Evolutionary conservation across 495 filamentous ascomycete species (phyloP), one percentile per base, ranked within the genome.

Genomic region (Aspergillus egyptiacus): DNA sequence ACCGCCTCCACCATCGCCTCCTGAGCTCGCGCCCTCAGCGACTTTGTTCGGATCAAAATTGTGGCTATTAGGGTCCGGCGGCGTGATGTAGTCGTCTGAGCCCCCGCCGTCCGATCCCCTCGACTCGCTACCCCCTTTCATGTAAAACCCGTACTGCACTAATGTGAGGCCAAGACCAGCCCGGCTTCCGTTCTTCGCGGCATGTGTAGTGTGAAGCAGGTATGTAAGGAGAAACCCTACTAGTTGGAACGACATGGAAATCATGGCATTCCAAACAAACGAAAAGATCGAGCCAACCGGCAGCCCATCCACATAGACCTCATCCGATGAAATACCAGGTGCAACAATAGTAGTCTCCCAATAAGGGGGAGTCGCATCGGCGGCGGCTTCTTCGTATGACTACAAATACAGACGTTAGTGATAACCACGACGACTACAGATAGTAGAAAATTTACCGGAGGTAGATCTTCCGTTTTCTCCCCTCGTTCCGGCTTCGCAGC

Each of bases 341-440:
- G 91, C 89, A 47, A 97, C 77, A 57, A 98, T 96, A 2, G 93
- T 96, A 14, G 91, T 97, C 69, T 98, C 93, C 93, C 93, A 98
- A 66, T 97, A 98, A 2, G 94, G 93, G 0, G 93, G 93, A 28
- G 93, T 89, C 17, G 91, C 88, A 69, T 98, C 93, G 14, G 91
- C 91, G 8, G 93, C 93, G 6, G 93, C 93, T 82, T 96, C 90
- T 77, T 98, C 94, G 71, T 98, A 98, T 17, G 91, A 88, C 90
- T 97, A 60, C 9, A 59, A 18, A 50, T 44, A 38, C 27, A 24
- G n/a, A 10, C 27, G 41, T 45, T 7, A 54, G 48, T 36, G 47
- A 13, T 39, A 48, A 31, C 27, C 18, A 33, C n/a, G 18, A 36
- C 9, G 20, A 33, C 17, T 50, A 34, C 15, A 10, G 22, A 23